Evolutionary conservation across 1,284 basidiomycete species (phyloP).

Genomic region (Moesziomyces antarcticus): DNA sequence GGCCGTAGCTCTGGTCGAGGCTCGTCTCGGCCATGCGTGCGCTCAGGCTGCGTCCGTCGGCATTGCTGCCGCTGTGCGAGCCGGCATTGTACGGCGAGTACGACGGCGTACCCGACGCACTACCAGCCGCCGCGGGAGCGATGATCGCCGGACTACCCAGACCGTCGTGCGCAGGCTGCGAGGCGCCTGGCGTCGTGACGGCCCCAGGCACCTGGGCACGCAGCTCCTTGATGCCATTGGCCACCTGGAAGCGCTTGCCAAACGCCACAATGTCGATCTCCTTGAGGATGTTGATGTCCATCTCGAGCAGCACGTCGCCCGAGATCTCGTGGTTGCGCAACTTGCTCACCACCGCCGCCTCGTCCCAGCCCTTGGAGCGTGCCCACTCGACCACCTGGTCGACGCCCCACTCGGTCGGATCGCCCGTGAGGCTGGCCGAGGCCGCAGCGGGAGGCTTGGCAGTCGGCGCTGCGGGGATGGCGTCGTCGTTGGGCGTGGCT

Average conservation of each 20-base stretch:
- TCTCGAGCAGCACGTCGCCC: conserved; percentile 92
- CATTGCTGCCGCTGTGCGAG: conserved; percentile 42
- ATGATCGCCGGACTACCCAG: conserved; percentile 43
- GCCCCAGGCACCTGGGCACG: conserved; percentile 60
- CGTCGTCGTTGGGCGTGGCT: conserved; percentile 62
- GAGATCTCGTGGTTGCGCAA: conserved; percentile 92
- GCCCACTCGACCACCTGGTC: conserved; percentile 93
- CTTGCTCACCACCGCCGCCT: conserved; percentile 78
- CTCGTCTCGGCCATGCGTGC: conserved; percentile 42
- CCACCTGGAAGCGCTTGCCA: conserved; percentile 91
- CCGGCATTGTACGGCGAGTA: conserved; percentile 33
- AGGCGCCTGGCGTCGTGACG: conserved; percentile 12
- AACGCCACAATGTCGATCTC: conserved; percentile 95
- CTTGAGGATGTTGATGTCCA: conserved; percentile 91
- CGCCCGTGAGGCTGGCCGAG: conserved; percentile 26
- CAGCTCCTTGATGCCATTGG: conserved; percentile 92
- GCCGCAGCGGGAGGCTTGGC: conserved; percentile 11
- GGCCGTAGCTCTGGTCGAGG: conserved; percentile 35
- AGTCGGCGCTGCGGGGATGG: conserved; percentile 5
- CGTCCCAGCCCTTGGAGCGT: conserved; percentile 84
- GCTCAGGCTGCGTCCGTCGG: conserved; percentile 39
- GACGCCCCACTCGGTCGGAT: conserved; percentile 83
- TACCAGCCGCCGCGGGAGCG: conserved; percentile 12
- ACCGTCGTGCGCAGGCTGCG: conserved; percentile 21
- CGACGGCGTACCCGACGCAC: conserved; percentile 20